A percentile compares a stretch with the other conserved stretches of the same genome.
Conservation (phyloP, 345 rosid species). For the Adansonia digitata region DNA sequence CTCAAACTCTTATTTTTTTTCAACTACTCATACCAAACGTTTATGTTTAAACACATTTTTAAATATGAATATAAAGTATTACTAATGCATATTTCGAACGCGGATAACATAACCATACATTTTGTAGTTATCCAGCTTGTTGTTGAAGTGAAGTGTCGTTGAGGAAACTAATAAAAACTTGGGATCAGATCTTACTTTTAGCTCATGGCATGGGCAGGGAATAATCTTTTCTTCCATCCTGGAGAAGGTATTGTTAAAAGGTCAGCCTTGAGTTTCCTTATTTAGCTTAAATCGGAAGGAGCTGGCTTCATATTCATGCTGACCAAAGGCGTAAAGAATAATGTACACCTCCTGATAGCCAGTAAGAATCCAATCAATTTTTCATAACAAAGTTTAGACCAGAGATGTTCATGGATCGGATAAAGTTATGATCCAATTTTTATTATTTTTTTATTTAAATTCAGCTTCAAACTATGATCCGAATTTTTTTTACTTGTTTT, state of each 20-base stretch:
- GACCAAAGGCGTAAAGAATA: not conserved
- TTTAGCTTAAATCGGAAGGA: not conserved
- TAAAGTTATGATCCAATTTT: no score
- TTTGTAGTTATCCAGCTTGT: not conserved
- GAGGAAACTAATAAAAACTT: not conserved
- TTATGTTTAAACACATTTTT: no score
- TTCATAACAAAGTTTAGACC: not conserved
- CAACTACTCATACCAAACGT: no score
- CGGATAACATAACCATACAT: no score
- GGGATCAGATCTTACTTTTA: slow-evolving; percentile 7
- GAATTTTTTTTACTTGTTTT: no score
- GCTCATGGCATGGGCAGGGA: not conserved
- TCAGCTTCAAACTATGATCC: no score
- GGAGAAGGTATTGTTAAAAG: slow-evolving; percentile 11
- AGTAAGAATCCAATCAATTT: not conserved
- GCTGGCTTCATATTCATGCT: not conserved
- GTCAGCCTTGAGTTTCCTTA: not conserved
- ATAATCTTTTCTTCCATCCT: slow-evolving; percentile 16
- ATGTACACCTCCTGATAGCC: not conserved
- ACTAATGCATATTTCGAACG: no score
- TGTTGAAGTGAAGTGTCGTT: not conserved
- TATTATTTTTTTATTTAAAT: no score
- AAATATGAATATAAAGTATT: no score
- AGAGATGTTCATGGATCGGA: no score
- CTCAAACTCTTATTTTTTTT: not conserved